Evolutionary conservation across 208 protist genomes (phyloP), one percentile per base, ranked within the genome.

Genomic region (Porcisia deanei): DNA sequence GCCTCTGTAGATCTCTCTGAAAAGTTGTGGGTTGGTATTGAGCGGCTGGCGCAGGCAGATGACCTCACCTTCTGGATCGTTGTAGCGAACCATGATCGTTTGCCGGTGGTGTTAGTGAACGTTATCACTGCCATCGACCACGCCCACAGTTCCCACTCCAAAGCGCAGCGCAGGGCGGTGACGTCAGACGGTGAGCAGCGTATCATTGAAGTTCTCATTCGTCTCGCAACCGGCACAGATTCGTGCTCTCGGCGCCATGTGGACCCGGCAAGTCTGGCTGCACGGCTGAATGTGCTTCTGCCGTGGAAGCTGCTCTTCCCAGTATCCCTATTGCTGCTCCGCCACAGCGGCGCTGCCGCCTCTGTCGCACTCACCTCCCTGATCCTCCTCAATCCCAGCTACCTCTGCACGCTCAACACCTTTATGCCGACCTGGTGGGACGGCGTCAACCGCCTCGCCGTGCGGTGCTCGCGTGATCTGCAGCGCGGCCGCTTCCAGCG

Each of bases 41-140:
- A 77, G 58, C 81, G 89, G n/a, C 75, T 96, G 4, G 80, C 90
- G 1, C 73, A 87, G 5, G 88, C 71, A 10, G 93, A 97, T 67
- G 88, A 97, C 69, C 69, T 90, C 14, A 94, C 91, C 1, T 94
- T 97, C 66, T 97, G 93, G 93, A 96, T 88, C 14, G 83, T 95
- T 45, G 53, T 93, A 7, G 78, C 87, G 1, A 85, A 94, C 71
- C 89, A 97, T 75, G 75, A 77, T 9, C 75, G 69, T 25, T 60
- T 97, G 10, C 20, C 83, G 16, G 53, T 80, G 25, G 81, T 87
- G 7, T 59, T 97, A 5, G 45, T 75, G 2, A 91, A 89, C 57
- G 75, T 88, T 14, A 49, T 95, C 47, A 85, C 74, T 0, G 87
- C 85, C 1, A 76, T 97, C 9, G 88, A 96, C 55, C 76, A 80